Base-by-base conservation (phyloP, 2,329 filamentous ascomycete genomes). In the Xylaria multiplex region DNA sequence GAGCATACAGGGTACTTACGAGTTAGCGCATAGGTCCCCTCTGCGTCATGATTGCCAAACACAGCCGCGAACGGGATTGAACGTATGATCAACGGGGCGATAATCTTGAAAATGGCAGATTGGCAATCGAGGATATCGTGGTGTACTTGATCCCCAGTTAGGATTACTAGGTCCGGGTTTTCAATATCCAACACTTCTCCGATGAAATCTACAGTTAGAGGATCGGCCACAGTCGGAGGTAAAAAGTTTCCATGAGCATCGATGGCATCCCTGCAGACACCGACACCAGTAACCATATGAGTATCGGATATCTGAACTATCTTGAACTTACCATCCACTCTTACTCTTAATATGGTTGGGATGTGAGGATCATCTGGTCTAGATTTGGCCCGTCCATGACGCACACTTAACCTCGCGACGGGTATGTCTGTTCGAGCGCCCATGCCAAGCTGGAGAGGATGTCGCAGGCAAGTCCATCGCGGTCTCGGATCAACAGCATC, bases 21-120 rank as follows among this genome's bases (percentile, higher is more conserved):
- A 68, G 76, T 76, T 72, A 80, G 75, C 73, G 77, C 77, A 62
- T 79, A 64, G 30, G 30, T 67, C 54, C 89, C 89, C 81, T 92
- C 89, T 69, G 90, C 87, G 72, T 92, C 90, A 76, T 92, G 90
- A 72, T 92, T 92, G 66, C 90, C 90, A 75, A 91, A 91, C 50
- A 92, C 91, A 64, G 87, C 85, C 42, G 89, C 89, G 72, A 89
- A 92, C 0, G 90, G 90, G 53, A 91, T 90, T 66, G 85, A 85
- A 71, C 88, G 88, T 73, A 87, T 83, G 53, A 89, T 85, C 54
- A 92, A 83, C 35, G 89, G 82, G 59, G 88, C 88, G 43, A 88
- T 86, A 67, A 90, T 87, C 77, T 92, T 92, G 80, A 90, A 77
- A 30, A 77, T 71, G 30, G 73, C 70, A 70, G 75, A 73, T 72